Percentiles rank a stretch among this genome's conserved stretches.
phyloP scores from a whole-genome alignment of 768 basidiomycete species.

The Leccinum arenicola region DNA sequence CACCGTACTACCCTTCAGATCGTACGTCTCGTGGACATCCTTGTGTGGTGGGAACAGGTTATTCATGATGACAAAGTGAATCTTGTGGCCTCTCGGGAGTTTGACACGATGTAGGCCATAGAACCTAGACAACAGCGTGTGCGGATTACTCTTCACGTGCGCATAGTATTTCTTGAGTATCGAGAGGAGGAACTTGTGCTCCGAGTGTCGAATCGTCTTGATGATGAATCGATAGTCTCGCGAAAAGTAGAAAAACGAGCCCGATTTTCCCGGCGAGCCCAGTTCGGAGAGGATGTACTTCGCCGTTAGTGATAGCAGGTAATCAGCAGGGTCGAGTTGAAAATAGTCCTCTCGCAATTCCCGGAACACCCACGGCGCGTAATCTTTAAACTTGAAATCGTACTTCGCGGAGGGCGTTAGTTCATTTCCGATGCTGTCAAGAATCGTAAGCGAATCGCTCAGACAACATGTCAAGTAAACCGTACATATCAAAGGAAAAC shows the following conservation, averaged over 20 bases:
- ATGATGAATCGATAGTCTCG: slow-evolving; percentile 99
- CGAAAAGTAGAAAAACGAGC: slow-evolving; percentile 99
- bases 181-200: slow-evolving; percentile 88
- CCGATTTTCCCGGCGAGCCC: slow-evolving; percentile 97
- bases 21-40: slow-evolving; percentile 97
- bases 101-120: slow-evolving; percentile 98
- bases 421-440: slow-evolving; percentile 86
- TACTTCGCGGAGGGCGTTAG: slow-evolving; percentile 96
- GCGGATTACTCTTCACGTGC: slow-evolving; percentile 87
- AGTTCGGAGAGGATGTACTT: slow-evolving; percentile 98
- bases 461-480: background rate
- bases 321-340: slow-evolving; percentile 95
- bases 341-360: slow-evolving; percentile 93
- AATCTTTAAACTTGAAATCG: slow-evolving; percentile 99
- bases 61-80: slow-evolving; percentile 99
- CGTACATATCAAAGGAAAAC: slow-evolving; percentile 95
- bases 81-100: slow-evolving; percentile 88
- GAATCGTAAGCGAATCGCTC: slow-evolving; percentile 1
- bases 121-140: slow-evolving; percentile 90
- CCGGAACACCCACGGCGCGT: slow-evolving; percentile 97
- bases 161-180: slow-evolving; percentile 83
- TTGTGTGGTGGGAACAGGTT: slow-evolving; percentile 97
- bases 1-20: slow-evolving; percentile 92
- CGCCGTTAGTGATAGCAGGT: slow-evolving; percentile 91
- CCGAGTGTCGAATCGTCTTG: slow-evolving; percentile 94